Percentiles rank a stretch among this genome's conserved stretches.
Conservation (phyloP, 2,329 filamentous ascomycete species). For the Ophiosphaerella narmari region DNA sequence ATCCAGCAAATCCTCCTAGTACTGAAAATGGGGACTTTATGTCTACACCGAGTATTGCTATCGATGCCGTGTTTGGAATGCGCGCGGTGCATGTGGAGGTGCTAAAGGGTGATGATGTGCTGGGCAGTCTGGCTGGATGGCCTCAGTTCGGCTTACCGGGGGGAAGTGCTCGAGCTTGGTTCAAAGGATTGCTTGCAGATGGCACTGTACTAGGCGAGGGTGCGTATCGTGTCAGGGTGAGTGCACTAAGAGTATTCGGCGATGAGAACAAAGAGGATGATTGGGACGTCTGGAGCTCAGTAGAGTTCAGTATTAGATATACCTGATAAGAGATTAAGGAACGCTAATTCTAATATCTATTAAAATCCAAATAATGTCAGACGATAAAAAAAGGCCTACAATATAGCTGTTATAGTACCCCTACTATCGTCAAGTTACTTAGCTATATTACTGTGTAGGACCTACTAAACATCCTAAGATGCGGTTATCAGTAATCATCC, state of each 20-base stretch:
- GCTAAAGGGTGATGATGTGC: conserved; percentile 1
- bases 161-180: conserved; percentile 1
- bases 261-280: neutral
- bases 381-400: too few relatives aligned
- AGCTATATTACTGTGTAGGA: too few relatives aligned
- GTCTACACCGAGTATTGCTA: conserved; percentile 5
- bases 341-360: too few relatives aligned
- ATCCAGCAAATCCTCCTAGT: conserved; percentile 9
- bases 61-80: conserved; percentile 6
- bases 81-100: conserved; percentile 11
- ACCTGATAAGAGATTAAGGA: too few relatives aligned
- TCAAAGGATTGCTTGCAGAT: conserved; percentile 21
- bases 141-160: conserved; percentile 11
- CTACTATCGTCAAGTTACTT: too few relatives aligned
- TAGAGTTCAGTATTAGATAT: too few relatives aligned
- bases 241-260: conserved; percentile 16
- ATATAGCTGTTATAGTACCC: too few relatives aligned
- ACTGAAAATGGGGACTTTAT: conserved; percentile 5
- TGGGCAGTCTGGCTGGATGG: conserved; percentile 11
- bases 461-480: too few relatives aligned
- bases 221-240: conserved; percentile 14
- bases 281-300: neutral
- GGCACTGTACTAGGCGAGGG: conserved; percentile 17
- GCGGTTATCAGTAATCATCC: too few relatives aligned
- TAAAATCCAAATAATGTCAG: too few relatives aligned